phyloP scores from a whole-genome alignment of 23 red algal genomes.

The Gracilaria domingensis region DNA sequence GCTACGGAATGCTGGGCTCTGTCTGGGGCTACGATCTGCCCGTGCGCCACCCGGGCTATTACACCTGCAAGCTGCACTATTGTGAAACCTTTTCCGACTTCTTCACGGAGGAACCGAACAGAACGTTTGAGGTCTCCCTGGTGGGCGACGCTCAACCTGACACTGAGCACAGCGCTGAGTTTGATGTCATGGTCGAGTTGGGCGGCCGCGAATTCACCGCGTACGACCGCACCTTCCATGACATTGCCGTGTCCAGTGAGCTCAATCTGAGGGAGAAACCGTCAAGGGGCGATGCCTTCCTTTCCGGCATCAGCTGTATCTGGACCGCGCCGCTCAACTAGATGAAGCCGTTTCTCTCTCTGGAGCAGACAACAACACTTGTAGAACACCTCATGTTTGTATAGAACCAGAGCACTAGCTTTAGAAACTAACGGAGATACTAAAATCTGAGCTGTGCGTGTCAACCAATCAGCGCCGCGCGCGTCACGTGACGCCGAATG shows the following conservation, averaged over 20 bases:
- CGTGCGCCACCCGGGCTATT: slow-evolving; percentile 32
- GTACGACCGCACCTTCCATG: slow-evolving; percentile 24
- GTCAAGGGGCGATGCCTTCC: slow-evolving; percentile 41
- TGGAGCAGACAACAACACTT: neutral
- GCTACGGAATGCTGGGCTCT: slow-evolving; percentile 55
- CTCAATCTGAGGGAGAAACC: slow-evolving; percentile 13
- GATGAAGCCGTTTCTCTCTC: neutral
- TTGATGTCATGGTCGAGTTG: slow-evolving; percentile 56
- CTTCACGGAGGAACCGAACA: slow-evolving; percentile 25
- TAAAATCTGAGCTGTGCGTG: too few species aligned
- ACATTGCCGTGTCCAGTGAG: slow-evolving; percentile 10
- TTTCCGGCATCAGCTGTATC: slow-evolving; percentile 54
- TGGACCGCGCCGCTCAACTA: slow-evolving; percentile 24
- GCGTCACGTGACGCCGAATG: too few species aligned
- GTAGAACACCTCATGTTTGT: too few species aligned
- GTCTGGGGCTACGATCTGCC: slow-evolving; percentile 69
- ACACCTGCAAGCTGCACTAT: slow-evolving; percentile 56
- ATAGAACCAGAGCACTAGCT: too few species aligned
- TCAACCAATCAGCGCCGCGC: too few species aligned
- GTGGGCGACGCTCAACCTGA: slow-evolving; percentile 9
- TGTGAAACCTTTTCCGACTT: slow-evolving; percentile 39
- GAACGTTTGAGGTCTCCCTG: slow-evolving; percentile 47
- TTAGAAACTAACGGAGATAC: too few species aligned
- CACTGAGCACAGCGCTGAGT: neutral
- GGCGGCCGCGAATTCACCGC: slow-evolving; percentile 49